Conservation (phyloP, 1,139 yeast species). For the Spathaspora sp. region DNA sequence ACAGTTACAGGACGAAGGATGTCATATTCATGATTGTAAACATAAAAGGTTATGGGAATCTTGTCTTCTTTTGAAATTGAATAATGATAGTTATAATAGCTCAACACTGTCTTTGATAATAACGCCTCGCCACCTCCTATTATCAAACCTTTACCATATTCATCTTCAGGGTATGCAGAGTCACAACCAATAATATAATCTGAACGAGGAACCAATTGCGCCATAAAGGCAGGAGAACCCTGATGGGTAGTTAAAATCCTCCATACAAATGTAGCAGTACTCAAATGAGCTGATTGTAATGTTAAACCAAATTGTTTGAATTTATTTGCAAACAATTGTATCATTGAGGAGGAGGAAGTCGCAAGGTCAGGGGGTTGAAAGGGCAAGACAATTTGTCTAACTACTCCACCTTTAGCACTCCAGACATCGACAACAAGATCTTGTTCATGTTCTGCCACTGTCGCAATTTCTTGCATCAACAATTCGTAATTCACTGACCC, state of each 20-base stretch:
- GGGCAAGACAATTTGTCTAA: slow-evolving; percentile 52
- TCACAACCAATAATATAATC: slow-evolving; percentile 93
- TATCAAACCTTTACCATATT: slow-evolving; percentile 62
- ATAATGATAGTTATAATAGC: slow-evolving; percentile 55
- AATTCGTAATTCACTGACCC: slow-evolving; percentile 35
- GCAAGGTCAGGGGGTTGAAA: slow-evolving; percentile 19
- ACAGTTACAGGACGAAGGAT: slow-evolving; percentile 85
- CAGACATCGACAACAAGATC: slow-evolving; percentile 66
- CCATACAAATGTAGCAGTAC: slow-evolving; percentile 83
- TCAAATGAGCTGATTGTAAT: slow-evolving; percentile 74
- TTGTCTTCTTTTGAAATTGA: slow-evolving; percentile 32
- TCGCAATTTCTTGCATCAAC: slow-evolving; percentile 34
- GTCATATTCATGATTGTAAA: slow-evolving; percentile 86
- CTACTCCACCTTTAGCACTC: slow-evolving; percentile 85
- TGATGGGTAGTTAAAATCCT: slow-evolving; percentile 75
- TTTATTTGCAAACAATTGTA: slow-evolving; percentile 19
- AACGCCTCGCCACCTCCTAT: slow-evolving; percentile 86
- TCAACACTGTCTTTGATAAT: slow-evolving; percentile 61
- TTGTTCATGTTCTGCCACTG: slow-evolving; percentile 33
- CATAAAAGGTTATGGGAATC: slow-evolving; percentile 59
- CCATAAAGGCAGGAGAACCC: slow-evolving; percentile 80
- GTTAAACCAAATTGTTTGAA: slow-evolving; percentile 57
- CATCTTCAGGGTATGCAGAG: slow-evolving; percentile 40
- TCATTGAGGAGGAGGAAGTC: slow-evolving; percentile 5
- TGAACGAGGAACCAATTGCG: slow-evolving; percentile 81